phyloP scores from a whole-genome alignment of 129 eudicot species.

The Arctium lappa region DNA sequence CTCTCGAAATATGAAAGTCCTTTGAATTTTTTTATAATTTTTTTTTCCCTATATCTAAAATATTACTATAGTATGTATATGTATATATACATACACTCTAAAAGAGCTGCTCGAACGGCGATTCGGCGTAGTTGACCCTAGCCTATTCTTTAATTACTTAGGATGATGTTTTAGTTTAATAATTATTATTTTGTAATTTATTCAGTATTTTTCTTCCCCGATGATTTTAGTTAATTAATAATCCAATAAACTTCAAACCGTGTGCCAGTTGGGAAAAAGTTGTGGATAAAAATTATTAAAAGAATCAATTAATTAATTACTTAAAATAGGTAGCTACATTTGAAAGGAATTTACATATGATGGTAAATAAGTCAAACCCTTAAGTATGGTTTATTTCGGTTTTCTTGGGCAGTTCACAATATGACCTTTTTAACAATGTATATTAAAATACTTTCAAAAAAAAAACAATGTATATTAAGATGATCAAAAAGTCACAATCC shows the following conservation, averaged over 20 bases:
- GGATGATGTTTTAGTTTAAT: not conserved
- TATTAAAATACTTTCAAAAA: not conserved
- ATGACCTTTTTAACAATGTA: not conserved
- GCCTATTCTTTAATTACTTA: not conserved
- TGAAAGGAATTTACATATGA: not conserved
- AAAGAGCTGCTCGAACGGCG: slow-evolving; percentile 31
- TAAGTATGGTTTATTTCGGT: slow-evolving; percentile 35
- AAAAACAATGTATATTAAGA: not conserved
- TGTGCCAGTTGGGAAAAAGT: slow-evolving; percentile 26
- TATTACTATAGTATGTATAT: not conserved
- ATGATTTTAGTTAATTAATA: slow-evolving; percentile 15
- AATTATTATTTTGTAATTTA: not conserved
- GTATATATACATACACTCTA: not conserved
- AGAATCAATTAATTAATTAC: not conserved
- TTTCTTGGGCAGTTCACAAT: slow-evolving; percentile 43
- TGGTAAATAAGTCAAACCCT: slow-evolving; percentile 29
- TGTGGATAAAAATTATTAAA: not conserved
- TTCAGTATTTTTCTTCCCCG: not conserved
- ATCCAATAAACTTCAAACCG: slow-evolving; percentile 17
- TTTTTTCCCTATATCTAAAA: no score
- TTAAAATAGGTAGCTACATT: slow-evolving; percentile 12
- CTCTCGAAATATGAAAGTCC: no score
- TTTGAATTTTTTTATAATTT: no score
- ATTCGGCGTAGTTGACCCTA: slow-evolving; percentile 38
- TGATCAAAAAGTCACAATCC: not conserved